Evolutionary conservation across 306 rosid genomes (phyloP).

Genomic region (Prunus kanzakura): DNA sequence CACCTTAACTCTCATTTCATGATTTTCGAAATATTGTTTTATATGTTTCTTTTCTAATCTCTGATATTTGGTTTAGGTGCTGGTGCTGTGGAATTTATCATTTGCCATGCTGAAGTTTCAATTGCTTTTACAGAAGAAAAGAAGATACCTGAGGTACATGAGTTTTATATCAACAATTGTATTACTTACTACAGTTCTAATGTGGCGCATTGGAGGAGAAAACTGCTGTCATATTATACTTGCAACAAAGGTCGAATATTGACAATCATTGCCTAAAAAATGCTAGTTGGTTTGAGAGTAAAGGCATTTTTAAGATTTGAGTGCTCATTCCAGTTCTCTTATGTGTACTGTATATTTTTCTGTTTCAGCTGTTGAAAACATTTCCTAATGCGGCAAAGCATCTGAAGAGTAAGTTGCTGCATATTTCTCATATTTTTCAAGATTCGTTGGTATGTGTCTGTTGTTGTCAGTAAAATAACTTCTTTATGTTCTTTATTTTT

Average conservation of each 20-base stretch:
- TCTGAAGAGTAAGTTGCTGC: constrained; percentile 60
- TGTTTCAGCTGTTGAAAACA: constrained; percentile 75
- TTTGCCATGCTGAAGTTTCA: constrained; percentile 78
- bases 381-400: constrained; percentile 55
- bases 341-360: constrained; percentile 12
- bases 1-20: background rate
- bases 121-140: constrained; percentile 78
- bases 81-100: constrained; percentile 80
- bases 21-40: background rate
- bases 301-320: background rate
- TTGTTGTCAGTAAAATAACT: constrained; percentile 5
- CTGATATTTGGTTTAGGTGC: constrained; percentile 59
- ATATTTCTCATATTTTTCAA: constrained; percentile 2
- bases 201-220: background rate
- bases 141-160: constrained; percentile 77
- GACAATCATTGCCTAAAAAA: background rate
- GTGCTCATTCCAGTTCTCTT: constrained; percentile 6
- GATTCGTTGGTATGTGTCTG: constrained; percentile 17
- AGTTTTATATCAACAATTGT: background rate
- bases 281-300: constrained; percentile 5
- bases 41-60: constrained; percentile 22
- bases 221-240: background rate
- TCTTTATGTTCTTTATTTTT: background rate
- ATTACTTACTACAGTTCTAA: background rate
- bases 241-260: background rate